Conservation (phyloP, 257 asterid genomes). For the Solanum gracilifrons region DNA sequence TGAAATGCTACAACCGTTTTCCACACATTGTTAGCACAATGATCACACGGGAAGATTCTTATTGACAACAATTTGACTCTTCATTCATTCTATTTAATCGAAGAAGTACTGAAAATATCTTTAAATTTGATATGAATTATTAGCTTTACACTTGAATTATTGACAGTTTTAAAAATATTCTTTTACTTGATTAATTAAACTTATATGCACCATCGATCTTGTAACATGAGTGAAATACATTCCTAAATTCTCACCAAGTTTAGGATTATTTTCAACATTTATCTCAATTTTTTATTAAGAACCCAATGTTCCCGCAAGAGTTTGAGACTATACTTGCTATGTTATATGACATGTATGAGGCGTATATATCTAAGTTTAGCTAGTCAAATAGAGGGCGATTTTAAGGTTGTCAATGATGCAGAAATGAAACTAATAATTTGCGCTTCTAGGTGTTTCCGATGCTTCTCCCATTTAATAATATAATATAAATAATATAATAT, state of each 20-base stretch:
- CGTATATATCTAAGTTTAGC: neutral
- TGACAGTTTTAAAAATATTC: rapidly evolving
- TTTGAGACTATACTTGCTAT: neutral
- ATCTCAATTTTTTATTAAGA: neutral
- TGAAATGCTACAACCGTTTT: neutral
- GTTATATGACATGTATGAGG: neutral
- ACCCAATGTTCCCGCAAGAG: neutral
- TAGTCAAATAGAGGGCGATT: neutral
- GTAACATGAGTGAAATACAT: neutral
- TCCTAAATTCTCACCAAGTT: neutral
- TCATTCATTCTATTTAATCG: neutral
- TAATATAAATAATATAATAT: too few relatives aligned
- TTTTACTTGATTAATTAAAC: too few relatives aligned
- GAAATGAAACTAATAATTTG: too few relatives aligned
- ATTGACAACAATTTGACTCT: neutral
- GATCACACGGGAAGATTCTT: neutral
- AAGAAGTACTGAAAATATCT: neutral
- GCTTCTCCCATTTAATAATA: too few relatives aligned
- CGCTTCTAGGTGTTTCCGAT: neutral
- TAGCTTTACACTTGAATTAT: too few relatives aligned
- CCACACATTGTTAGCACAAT: neutral
- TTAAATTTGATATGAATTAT: too few relatives aligned
- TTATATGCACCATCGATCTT: too few relatives aligned
- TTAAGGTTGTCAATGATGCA: too few relatives aligned
- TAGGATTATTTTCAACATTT: too few relatives aligned